Evolutionary conservation across 1,284 basidiomycete species (phyloP).

Genomic region (Termitomyces sp.): DNA sequence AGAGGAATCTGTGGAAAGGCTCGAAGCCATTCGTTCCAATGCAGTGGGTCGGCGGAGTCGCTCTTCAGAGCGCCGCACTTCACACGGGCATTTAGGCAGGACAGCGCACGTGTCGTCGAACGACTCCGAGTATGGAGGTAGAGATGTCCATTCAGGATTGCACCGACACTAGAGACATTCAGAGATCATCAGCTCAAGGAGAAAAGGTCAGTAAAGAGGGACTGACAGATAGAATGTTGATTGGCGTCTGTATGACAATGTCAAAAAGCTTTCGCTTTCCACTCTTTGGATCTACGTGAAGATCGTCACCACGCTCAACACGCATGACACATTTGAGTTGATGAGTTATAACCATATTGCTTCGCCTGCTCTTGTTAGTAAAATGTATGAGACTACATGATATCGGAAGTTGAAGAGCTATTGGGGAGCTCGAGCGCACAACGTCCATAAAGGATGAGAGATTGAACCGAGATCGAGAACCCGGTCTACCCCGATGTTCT

Average conservation of each 20-base stretch:
- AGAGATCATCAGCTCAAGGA: constrained; percentile 1
- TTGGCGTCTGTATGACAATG: constrained; percentile 83
- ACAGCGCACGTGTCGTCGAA: constrained; percentile 32
- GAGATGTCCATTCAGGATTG: constrained; percentile 70
- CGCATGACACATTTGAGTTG: constrained; percentile 80
- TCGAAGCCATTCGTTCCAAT: constrained; percentile 28
- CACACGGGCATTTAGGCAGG: constrained; percentile 42
- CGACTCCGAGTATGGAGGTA: constrained; percentile 63
- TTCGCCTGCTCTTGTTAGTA: constrained; percentile 78
- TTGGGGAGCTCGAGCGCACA: constrained; percentile 30
- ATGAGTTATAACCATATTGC: constrained; percentile 80
- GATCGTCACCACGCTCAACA: constrained; percentile 77
- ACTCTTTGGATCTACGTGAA: constrained; percentile 58
- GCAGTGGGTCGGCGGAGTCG: constrained; percentile 14
- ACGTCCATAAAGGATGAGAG: constrained; percentile 34
- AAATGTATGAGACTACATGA: constrained; percentile 63
- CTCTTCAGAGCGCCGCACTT: constrained; percentile 16
- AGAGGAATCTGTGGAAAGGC: constrained; percentile 31
- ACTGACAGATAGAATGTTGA: constrained; percentile 76
- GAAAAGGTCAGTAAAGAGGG: neutral
- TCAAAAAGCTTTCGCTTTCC: constrained; percentile 82
- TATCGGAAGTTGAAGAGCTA: constrained; percentile 45
- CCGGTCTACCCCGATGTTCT: constrained; percentile 26
- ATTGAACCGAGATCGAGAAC: constrained; percentile 33
- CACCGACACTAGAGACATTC: constrained; percentile 60